Conservation (phyloP, 441 rosid genomes). For the Pelargonium citronellum region DNA sequence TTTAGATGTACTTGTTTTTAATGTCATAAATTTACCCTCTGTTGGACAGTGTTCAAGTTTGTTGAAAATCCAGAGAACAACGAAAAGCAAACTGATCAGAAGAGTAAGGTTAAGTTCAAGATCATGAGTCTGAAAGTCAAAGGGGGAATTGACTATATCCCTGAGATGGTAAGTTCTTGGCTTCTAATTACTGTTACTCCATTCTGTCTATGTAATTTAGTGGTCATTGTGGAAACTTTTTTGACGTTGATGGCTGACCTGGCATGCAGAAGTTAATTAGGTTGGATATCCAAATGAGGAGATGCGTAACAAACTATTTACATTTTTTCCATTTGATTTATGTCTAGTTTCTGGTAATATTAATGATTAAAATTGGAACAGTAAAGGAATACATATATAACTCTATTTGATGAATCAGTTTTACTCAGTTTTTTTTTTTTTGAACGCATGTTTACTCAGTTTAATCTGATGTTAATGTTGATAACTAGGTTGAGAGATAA, state of each 20-base stretch:
- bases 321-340: too few relatives aligned
- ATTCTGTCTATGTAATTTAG: neutral
- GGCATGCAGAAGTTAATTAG: too few relatives aligned
- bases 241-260: neutral
- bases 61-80: slow-evolving; percentile 66
- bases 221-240: neutral
- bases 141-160: slow-evolving; percentile 53
- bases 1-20: too few relatives aligned
- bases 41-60: slow-evolving; percentile 54
- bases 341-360: neutral
- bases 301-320: too few relatives aligned
- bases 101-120: slow-evolving; percentile 65
- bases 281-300: too few relatives aligned
- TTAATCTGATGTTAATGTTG: too few relatives aligned
- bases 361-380: neutral
- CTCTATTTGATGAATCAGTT: neutral
- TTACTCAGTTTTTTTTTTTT: too few relatives aligned
- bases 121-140: slow-evolving; percentile 66
- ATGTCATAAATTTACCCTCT: neutral
- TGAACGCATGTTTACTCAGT: too few relatives aligned
- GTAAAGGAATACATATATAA: neutral
- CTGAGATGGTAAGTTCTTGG: slow-evolving; percentile 48
- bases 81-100: slow-evolving; percentile 47
- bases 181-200: neutral
- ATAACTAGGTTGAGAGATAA: too few relatives aligned